phyloP scores from a whole-genome alignment of 116 monocot genomes.

The Papilionanthe hybrid region DNA sequence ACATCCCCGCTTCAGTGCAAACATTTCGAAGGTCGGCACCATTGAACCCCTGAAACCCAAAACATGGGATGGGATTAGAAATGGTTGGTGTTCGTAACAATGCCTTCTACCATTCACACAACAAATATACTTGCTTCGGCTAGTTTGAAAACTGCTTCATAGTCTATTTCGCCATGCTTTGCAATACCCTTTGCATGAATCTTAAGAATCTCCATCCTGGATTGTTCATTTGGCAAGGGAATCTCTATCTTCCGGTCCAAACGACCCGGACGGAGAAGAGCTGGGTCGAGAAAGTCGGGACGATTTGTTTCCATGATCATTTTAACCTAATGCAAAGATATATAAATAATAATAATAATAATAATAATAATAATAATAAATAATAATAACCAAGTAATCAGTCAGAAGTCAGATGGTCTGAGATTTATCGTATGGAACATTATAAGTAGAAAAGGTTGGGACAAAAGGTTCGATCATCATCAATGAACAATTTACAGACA shows the following conservation, averaged over 20 bases:
- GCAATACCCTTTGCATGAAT: slow-evolving; percentile 96
- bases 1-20: slow-evolving; percentile 98
- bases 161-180: slow-evolving; percentile 98
- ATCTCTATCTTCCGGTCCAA: slow-evolving; percentile 98
- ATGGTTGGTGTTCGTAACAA: neutral
- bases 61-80: neutral
- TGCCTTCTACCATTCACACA: neutral
- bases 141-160: slow-evolving; percentile 95
- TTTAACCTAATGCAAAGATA: slow-evolving; percentile 54
- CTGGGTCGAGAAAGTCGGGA: slow-evolving; percentile 94
- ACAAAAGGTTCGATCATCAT: neutral
- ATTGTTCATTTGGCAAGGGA: slow-evolving; percentile 94
- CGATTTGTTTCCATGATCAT: slow-evolving; percentile 99
- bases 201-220: slow-evolving; percentile 94
- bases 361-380: too few species aligned
- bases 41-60: slow-evolving; percentile 71
- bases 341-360: too few species aligned
- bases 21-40: slow-evolving; percentile 96
- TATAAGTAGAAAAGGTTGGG: neutral
- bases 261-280: slow-evolving; percentile 91
- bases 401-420: neutral
- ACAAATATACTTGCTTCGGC: slow-evolving; percentile 65
- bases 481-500: neutral
- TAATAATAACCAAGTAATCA: neutral
- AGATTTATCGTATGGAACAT: too few species aligned